Evolutionary conservation across 768 basidiomycete species (phyloP), one percentile per base, ranked within the genome.

Genomic region (Clavulina sp.): DNA sequence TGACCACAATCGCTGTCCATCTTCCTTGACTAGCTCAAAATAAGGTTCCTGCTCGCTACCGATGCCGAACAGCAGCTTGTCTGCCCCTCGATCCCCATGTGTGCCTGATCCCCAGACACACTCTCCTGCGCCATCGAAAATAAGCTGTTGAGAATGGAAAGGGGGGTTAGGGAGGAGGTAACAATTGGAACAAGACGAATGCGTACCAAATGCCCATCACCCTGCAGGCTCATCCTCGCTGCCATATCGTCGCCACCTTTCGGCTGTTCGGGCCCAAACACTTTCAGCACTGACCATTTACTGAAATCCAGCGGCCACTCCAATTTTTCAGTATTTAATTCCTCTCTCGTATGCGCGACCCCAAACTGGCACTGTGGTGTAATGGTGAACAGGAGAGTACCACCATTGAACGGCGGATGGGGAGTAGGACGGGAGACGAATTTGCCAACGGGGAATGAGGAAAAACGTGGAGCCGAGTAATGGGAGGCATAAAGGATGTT

Each of bases 191-290:
- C 18, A 38, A 54, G n/a, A 48, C 29, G 26, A 6, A 2, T 5
- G 52, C 56, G 40, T 29, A 57, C 59, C 7, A 60, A 41, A 36
- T 60, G 57, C 13, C 57, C 59, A 41, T 60, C 59, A 19, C 57
- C 59, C 30, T 60, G 59, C 44, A 60, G 59, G 40, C n/a, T 46
- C 43, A 56, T 48, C 32, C 29, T 48, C 13, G 49, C 52, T 46
- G 36, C 43, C 32, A n/a, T 43, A 0, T 57, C 52, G 4, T 52
- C 36, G 31, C 40, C 13, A 31, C 28, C 4, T 38, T 36, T 32
- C 56, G 57, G 9, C 54, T 54, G 2, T 57, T 60, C 6, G 46
- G 34, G 59, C 59, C 59, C 13, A 59, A 34, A 7, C 56, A 36
- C 33, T 52, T 49, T 54, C 59, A 60, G 23, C 43, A 34, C 16